Evolutionary conservation across 1,284 basidiomycete species (phyloP), one percentile per base, ranked within the genome.

Genomic region (Tylopilus sp.): DNA sequence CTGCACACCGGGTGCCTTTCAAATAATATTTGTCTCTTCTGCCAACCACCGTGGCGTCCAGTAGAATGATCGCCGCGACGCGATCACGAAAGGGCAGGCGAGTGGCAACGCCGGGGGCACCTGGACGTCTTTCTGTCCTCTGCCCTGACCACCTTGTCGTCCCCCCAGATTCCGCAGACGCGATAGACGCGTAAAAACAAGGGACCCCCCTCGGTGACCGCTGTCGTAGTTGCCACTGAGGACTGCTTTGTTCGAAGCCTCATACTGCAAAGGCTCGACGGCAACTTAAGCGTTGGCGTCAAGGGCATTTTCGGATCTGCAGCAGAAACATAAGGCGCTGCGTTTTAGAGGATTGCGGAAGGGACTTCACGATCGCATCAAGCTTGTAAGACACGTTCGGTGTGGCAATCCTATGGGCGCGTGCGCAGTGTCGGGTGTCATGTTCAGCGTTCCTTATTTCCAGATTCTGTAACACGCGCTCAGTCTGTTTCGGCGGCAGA

Each of bases 131-230:
- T 51, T 30, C 44, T 49, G 37, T 66, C 64, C 36, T 67, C 64
- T 2, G 37, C 62, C 28, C 47, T 55, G 51, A 66, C 36, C 37
- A 66, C 41, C 49, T 50, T 68, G 49, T 66, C 59, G 21, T 69
- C 63, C 19, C 59, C 43, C 52, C 61, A 63, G n/a, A 66, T 45
- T 12, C 64, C 43, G 0, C 67, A 66, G 5, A 55, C 41, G 3
- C 63, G 57, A 45, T 68, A 66, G 38, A 69, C 48, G 33, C 69
- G 67, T 15, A 66, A 44, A 40, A 48, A 54, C 41, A 55, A 26
- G 4, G 55, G 52, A 16, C 12, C 43, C 4, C 38, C n/a, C 5
- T 46, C 54, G 13, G 26, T 31, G 21, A 34, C 10, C 49, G 42
- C 46, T 4, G 4, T 13, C 34, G 19, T 23, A 23, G 21, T 4